Base-by-base conservation (phyloP, 495 filamentous ascomycete species). In the Trichoderma erinaceum region DNA sequence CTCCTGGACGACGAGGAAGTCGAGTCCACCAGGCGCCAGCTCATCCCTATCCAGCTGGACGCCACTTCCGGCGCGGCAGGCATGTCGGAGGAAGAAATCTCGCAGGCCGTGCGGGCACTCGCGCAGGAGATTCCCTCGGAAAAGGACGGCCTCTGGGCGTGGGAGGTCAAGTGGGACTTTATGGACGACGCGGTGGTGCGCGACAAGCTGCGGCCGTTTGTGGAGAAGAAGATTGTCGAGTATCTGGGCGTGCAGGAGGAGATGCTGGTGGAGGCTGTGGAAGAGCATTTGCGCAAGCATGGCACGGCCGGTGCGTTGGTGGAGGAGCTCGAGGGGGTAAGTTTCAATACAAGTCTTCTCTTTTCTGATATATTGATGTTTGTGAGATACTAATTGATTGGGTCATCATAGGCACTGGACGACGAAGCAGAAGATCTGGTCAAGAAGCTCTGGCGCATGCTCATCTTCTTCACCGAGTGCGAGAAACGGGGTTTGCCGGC, bases 221-320 rank as follows among this genome's bases (percentile, higher is more conserved):
- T 97, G 65, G 94, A 96, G 82, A 97, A 97, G 86, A 98, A 97
- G 84, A 91, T 98, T 67, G 88, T 98, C 68, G 96, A 98, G 76
- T 96, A 92, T 74, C 82, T 99, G 50, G 95, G 95, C 66, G 91
- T 99, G 67, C 93, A 97, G 78, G 95, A 99, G 79, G 91, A 97
- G 79, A 89, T 97, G 80, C 80, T 98, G 65, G 92, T 99, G 41
- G 92, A 97, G 73, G 88, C 96, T 69, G 93, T 97, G 63, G 88
- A 97, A 72, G 90, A 92, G 69, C 90, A 95, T 79, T 80, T 99
- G 65, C 85, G 89, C 65, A 91, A 90, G 73, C 87, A 89, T 72
- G 88, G 86, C 21, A 83, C 82, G 70, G 93, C 95, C 27, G 85
- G 88, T 74, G 91, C 91, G 46, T 77, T 99, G 70, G 92, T 96